Percentiles rank a stretch among this genome's conserved stretches.
Evolutionary conservation across 805 yeast genomes (phyloP).

Genomic region (Dipodascus albidus): DNA sequence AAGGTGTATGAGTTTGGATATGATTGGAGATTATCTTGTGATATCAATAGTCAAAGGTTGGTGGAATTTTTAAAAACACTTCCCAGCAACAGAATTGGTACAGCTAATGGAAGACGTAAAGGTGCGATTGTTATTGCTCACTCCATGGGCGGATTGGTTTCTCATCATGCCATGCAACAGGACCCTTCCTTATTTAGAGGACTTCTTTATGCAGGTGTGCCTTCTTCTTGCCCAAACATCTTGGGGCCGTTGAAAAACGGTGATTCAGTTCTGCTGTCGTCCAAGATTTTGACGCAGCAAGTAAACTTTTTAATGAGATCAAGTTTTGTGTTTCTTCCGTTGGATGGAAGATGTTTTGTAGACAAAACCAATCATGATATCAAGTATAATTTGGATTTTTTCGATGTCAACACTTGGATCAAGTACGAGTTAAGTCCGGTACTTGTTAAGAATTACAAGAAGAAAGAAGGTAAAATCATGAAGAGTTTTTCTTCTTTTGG

Average conservation of each 20-base stretch:
- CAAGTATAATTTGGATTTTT: conserved; percentile 47
- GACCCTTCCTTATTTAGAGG: conserved; percentile 64
- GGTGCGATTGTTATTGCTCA: conserved; percentile 72
- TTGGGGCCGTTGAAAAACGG: conserved; percentile 78
- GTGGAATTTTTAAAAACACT: conserved; percentile 36
- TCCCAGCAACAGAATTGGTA: conserved; percentile 7
- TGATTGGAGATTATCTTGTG: conserved; percentile 80
- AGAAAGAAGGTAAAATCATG: conserved; percentile 9
- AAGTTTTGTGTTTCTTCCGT: conserved; percentile 67
- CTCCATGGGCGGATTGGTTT: conserved; percentile 87
- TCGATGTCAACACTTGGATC: conserved; percentile 72
- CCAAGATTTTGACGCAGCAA: conserved; percentile 64
- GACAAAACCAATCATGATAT: conserved; percentile 31
- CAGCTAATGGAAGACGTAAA: conserved; percentile 29
- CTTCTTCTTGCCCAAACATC: conserved; percentile 74
- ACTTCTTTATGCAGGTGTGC: conserved; percentile 70
- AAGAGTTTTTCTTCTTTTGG: not conserved
- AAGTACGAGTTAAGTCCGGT: conserved; percentile 65
- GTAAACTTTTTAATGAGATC: conserved; percentile 84
- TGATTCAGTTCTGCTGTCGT: conserved; percentile 66
- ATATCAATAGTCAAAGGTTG: conserved; percentile 42
- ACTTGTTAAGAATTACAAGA: conserved; percentile 30
- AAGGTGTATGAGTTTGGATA: conserved; percentile 72
- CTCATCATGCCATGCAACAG: conserved; percentile 65
- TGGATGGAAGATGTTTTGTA: conserved; percentile 61